Evolutionary conservation across 768 basidiomycete genomes (phyloP), one percentile per base, ranked within the genome.

Genomic region (Lentinula lateritia): DNA sequence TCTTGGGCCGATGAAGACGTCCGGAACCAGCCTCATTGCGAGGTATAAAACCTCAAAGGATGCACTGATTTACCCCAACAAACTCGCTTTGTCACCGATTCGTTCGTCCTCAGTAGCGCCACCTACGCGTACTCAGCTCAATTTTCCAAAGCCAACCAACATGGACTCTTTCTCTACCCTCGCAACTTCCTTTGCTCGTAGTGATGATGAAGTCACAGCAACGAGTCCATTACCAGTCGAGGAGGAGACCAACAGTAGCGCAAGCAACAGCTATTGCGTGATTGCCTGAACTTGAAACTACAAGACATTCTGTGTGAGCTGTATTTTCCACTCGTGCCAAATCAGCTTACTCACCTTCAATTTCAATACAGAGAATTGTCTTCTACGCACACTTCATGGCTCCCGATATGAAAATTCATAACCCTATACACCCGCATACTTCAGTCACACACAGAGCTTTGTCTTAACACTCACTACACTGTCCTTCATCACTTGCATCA

Each of bases 111-210:
- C 23, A 52, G 50, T 52, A 52, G 50, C 50, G 35, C 50, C 35
- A 34, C 55, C 41, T 6, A n/a, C 32, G 53, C 53, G n/a, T 41
- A 38, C 53, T 36, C 34, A 6, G 18, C 2, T 6, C 52, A 53
- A 8, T n/a, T 34, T 53, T 38, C 53, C 6, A 28, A 41, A 38
- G 10, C 55, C 55, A 32, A 38, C 18, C 23, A 15, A 50, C 18
- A 59, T 59, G 58, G 58, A 59, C n/a, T 59, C 48, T 41, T 59
- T 59, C 58, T 46, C 48, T 23, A 59, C 43, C 32, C 48, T 59
- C 48, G 58, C 10, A 8, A 42, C 58, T 20, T n/a, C 41, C 38
- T 56, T 45, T 28, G 43, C 58, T 36, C 55, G 55, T 16, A 28
- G 20, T n/a, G 38, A 35, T 16, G 48, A 59, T n/a, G 58, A 59